These are phyloP conservation scores for Gracilariopsis chorda DNA, from an alignment of 23 red algal genomes.

Conservation along the genomic window DNA sequence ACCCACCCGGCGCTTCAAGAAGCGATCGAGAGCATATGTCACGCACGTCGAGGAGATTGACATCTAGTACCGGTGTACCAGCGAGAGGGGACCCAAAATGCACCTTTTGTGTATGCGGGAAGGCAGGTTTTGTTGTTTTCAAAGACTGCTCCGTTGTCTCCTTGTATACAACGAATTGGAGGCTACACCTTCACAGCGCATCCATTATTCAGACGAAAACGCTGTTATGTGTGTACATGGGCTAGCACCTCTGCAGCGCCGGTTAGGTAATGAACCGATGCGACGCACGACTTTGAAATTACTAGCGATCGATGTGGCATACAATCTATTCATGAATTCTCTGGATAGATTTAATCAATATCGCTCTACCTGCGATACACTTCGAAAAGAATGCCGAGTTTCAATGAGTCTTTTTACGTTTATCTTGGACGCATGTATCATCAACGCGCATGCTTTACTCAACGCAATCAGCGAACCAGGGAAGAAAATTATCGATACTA, in stretches of 20 bases:
- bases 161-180: neutral
- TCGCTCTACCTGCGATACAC: neutral
- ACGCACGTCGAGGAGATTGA: neutral
- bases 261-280: neutral
- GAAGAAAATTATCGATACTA: neutral
- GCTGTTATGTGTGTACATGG: neutral
- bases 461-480: neutral
- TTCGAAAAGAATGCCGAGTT: neutral
- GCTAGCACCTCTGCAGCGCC: neutral
- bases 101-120: neutral
- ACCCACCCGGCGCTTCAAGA: too few species aligned
- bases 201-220: neutral
- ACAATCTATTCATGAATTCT: neutral
- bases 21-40: too few species aligned
- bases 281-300: neutral
- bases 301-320: neutral
- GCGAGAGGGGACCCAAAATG: neutral
- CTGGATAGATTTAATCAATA: neutral
- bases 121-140: neutral
- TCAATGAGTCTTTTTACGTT: neutral
- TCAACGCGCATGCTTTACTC: neutral
- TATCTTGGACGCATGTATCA: neutral
- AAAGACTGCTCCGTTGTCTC: neutral
- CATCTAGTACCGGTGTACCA: neutral
- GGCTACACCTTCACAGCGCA: neutral